phyloP scores from a whole-genome alignment of 352 stramenopile species.

The Pythium aphanidermatum region DNA sequence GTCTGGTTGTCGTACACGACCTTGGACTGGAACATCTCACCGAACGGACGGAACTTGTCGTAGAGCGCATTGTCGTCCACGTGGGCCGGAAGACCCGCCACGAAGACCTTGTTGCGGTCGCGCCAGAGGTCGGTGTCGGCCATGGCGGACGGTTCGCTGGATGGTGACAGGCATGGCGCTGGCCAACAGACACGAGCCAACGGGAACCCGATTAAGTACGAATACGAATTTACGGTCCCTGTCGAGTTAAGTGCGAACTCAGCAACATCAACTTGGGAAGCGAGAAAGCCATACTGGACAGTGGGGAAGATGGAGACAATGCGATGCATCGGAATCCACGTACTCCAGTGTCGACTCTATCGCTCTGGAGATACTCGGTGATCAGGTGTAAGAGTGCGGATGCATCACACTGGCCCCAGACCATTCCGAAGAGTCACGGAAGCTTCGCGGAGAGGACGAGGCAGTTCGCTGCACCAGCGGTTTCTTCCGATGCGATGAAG shows the following conservation, averaged over 20 bases:
- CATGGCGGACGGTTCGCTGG: slow-evolving; percentile 27
- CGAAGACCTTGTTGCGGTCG: slow-evolving; percentile 86
- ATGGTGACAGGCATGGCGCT: neutral
- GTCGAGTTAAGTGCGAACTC: too few relatives aligned
- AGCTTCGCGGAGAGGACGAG: neutral
- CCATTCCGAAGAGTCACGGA: too few relatives aligned
- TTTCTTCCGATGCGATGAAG: too few relatives aligned
- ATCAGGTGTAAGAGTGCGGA: too few relatives aligned
- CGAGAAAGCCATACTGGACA: too few relatives aligned
- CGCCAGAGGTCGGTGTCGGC: slow-evolving; percentile 67
- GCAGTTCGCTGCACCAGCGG: too few relatives aligned
- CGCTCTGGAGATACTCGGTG: too few relatives aligned
- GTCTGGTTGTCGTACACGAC: slow-evolving; percentile 72
- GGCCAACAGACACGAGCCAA: neutral
- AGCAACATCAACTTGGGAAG: too few relatives aligned
- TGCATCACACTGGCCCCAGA: too few relatives aligned
- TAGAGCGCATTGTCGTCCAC: slow-evolving; percentile 65
- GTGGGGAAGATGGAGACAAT: neutral
- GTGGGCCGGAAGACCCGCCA: slow-evolving; percentile 56
- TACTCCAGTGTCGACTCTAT: too few relatives aligned
- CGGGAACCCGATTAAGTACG: slow-evolving; percentile 14
- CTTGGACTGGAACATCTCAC: slow-evolving; percentile 84
- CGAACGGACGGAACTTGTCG: slow-evolving; percentile 67
- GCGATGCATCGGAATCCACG: too few relatives aligned
- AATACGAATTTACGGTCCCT: too few relatives aligned